phyloP scores from a whole-genome alignment of 1,284 basidiomycete genomes.

The Ceratobasidium sp. region DNA sequence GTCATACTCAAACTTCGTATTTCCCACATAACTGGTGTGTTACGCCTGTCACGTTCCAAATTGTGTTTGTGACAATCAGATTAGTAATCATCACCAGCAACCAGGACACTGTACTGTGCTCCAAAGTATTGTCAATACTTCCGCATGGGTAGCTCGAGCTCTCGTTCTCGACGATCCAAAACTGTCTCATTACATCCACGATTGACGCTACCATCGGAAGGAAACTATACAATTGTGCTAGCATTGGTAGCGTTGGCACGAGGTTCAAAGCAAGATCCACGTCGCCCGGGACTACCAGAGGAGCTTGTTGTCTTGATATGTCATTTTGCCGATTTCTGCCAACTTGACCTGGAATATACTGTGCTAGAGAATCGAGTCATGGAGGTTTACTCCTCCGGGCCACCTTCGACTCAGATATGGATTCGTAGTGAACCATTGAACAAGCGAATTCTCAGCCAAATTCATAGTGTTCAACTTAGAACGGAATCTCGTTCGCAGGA shows the following conservation, averaged over 20 bases:
- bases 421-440: not conserved
- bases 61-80: too few species aligned
- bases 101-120: too few species aligned
- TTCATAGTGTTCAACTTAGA: conserved; percentile 9
- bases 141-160: not conserved
- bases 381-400: not conserved
- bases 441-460: conserved; percentile 3
- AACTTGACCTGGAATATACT: not conserved
- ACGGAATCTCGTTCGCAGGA: conserved; percentile 1
- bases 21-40: too few species aligned
- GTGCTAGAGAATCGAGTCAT: not conserved
- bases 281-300: conserved; percentile 4
- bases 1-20: too few species aligned
- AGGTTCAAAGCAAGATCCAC: not conserved
- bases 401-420: not conserved
- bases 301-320: conserved; percentile 30
- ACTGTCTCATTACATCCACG: not conserved
- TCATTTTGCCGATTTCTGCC: not conserved
- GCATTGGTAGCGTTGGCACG: conserved; percentile 6
- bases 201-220: conserved; percentile 23
- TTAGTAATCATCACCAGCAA: too few species aligned
- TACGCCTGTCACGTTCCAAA: too few species aligned
- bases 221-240: conserved; percentile 12
- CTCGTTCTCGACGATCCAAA: not conserved
- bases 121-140: not conserved